Evolutionary conservation across 495 filamentous ascomycete species (phyloP), one percentile per base, ranked within the genome.

Genomic region (Margaritispora aquatica): DNA sequence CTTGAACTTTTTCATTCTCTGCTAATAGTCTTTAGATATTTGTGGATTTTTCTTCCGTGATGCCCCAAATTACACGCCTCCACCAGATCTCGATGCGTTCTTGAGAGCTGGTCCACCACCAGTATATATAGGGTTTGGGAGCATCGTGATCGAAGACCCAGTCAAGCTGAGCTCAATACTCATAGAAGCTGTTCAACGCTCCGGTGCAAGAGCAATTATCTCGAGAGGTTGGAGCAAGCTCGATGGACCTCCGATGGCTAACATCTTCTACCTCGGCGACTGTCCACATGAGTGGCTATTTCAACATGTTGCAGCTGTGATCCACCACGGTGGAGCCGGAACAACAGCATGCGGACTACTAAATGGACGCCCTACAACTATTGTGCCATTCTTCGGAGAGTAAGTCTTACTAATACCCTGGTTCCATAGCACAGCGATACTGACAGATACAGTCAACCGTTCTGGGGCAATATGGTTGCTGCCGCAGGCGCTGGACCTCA

Each of bases 111-210:
- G 84, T 1, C 75, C 80, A 4, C 67, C 76, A 7, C 84, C 84
- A n/a, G 71, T 87, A 0, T 87, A 87, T 60, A 83, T 88, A 27
- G 85, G 85, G 11, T 88, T 88, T 62, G 85, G 85, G 2, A 82
- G 77, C 48, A 87, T 88, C 57, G 84, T 86, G 0, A 75, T 86
- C 11, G 82, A 86, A 26, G 75, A 86, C 55, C 79, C 82, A 1
- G 71, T 79, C 46, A 71, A 65, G 20, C 69, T 87, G 58, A 86
- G 77, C 1, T 54, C 69, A 0, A 73, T 79, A 0, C 70, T 88
- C 2, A 74, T 86, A 19, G 71, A 79, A 22, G 83, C 84, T 10
- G 74, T 87, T 11, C 59, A 63, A 49, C 60, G 52, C 4, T 68
- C 74, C 15, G 81, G 82, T 0, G 72, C 77, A 4, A 74, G 85